A percentile compares a stretch with the other conserved stretches of the same genome.
These are phyloP conservation scores for Takashimella koratensis DNA, from an alignment of 1,284 basidiomycete species.

Conservation along the genomic window DNA sequence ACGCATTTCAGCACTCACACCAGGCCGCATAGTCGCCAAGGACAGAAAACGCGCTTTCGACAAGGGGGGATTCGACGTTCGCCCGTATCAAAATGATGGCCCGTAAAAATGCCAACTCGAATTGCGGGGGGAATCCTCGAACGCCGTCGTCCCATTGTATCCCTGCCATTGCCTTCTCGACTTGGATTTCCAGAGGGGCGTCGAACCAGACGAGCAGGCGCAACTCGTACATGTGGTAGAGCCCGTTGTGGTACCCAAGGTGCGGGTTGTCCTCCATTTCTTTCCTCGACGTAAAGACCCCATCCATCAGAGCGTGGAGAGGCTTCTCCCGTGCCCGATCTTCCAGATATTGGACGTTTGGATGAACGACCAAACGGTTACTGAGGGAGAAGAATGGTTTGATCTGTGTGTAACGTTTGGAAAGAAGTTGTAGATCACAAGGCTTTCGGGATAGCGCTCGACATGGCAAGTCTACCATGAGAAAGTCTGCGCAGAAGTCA, in stretches of 20 bases:
- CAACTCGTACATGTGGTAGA: conserved; percentile 6
- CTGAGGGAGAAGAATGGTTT: conserved; percentile 15
- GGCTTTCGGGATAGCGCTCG: neutral
- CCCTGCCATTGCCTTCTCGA: neutral
- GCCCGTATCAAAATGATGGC: neutral
- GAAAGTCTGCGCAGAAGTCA: neutral
- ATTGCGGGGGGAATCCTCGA: neutral
- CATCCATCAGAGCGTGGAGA: neutral
- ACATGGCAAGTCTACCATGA: neutral
- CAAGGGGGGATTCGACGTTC: neutral
- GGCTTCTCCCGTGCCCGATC: neutral
- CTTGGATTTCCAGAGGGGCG: conserved; percentile 10
- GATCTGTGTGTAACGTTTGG: conserved; percentile 15
- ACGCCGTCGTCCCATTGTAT: neutral
- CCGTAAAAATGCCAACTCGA: neutral
- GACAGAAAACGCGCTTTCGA: neutral
- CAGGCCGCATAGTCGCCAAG: neutral
- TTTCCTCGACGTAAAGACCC: neutral
- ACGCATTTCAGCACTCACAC: neutral
- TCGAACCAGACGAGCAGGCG: conserved; percentile 30
- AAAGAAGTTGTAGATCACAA: neutral
- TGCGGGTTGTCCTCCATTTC: neutral
- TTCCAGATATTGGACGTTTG: neutral
- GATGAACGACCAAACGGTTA: neutral
- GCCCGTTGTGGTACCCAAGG: conserved; percentile 8